Conservation (phyloP, 108 stramenopile species). For the Halocafeteria seosinensis region DNA sequence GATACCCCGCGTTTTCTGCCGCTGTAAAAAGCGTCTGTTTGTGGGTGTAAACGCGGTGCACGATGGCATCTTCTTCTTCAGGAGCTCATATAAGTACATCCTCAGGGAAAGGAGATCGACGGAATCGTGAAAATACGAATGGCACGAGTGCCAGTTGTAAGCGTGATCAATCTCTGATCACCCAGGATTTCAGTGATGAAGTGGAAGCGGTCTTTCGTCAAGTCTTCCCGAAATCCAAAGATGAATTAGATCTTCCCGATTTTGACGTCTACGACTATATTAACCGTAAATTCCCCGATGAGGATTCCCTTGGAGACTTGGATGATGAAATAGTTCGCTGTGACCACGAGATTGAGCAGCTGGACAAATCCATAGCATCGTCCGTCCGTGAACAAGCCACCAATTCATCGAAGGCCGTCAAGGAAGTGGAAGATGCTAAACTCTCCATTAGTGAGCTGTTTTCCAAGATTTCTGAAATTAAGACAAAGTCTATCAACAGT, state of each 20-base stretch:
- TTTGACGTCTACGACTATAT: constrained; percentile 37
- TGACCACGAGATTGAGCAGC: constrained; percentile 17
- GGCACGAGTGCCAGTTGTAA: too few species aligned
- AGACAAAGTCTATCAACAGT: constrained; percentile 25
- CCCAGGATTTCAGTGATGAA: too few species aligned
- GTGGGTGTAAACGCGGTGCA: too few species aligned
- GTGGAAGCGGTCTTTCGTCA: too few species aligned
- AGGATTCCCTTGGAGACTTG: constrained; percentile 26
- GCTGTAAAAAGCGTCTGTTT: too few species aligned
- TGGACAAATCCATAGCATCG: constrained; percentile 30
- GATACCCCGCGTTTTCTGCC: too few species aligned
- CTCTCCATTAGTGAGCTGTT: constrained; percentile 30
- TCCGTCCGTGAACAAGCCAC: constrained; percentile 35
- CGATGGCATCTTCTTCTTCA: too few species aligned
- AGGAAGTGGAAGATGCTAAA: constrained; percentile 37
- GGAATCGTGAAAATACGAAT: too few species aligned
- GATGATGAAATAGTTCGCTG: constrained; percentile 30
- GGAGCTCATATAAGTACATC: too few species aligned
- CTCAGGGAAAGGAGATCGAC: too few species aligned
- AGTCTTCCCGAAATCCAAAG: not conserved
- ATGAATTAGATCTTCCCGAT: constrained; percentile 11
- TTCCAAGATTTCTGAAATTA: constrained; percentile 35
- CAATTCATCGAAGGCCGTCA: constrained; percentile 25
- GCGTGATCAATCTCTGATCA: too few species aligned
- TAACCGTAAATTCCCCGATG: constrained; percentile 37